phyloP scores from a whole-genome alignment of 2,329 filamentous ascomycete genomes.

The Pestalotiopsis sp. region DNA sequence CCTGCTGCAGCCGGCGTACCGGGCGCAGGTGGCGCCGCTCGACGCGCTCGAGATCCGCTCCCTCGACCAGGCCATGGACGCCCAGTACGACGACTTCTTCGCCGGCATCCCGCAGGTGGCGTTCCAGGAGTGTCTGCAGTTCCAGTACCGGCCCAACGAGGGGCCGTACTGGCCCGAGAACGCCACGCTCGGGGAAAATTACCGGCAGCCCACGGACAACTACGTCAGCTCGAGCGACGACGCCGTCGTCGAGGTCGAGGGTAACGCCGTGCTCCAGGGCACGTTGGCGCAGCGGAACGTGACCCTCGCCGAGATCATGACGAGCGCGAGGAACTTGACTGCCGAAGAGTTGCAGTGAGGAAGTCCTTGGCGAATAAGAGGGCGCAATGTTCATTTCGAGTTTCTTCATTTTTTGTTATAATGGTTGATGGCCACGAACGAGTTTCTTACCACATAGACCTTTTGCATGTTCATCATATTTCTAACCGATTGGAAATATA shows the following conservation, averaged over 20 bases:
- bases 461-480: no score
- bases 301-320: slow-evolving; percentile 8
- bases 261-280: background rate
- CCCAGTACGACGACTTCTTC: slow-evolving; percentile 57
- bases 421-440: no score
- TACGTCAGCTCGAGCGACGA: background rate
- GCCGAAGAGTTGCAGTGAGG: background rate
- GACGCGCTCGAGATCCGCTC: slow-evolving; percentile 47
- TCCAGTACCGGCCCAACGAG: slow-evolving; percentile 5
- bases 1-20: slow-evolving; percentile 50
- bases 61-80: slow-evolving; percentile 52
- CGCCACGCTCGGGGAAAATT: background rate
- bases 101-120: slow-evolving; percentile 20
- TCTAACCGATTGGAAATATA: no score
- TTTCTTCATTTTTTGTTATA: no score
- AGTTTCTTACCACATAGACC: no score
- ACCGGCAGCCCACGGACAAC: slow-evolving; percentile 9
- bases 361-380: no score
- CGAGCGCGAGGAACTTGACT: background rate
- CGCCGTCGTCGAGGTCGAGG: background rate
- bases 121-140: slow-evolving; percentile 11
- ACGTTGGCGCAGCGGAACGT: slow-evolving; percentile 5
- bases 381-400: no score
- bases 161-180: slow-evolving; percentile 2
- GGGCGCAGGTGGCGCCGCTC: background rate